phyloP scores from a whole-genome alignment of 768 basidiomycete genomes.

The Boletus rubescentipes region DNA sequence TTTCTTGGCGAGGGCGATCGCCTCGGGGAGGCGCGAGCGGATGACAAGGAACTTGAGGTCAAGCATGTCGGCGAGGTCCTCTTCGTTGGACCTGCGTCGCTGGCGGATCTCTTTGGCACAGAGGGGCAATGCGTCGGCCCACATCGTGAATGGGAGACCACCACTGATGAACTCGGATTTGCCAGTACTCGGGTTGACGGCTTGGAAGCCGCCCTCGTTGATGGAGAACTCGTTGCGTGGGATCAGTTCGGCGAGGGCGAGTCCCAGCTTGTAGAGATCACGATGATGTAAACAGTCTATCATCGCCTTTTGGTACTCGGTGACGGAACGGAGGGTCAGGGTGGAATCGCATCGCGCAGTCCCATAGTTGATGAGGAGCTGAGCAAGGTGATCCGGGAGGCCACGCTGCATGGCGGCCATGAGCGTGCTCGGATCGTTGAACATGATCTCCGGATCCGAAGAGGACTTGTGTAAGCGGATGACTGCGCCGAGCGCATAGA shows the following conservation, averaged over 20 bases:
- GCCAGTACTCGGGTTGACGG: slow-evolving; percentile 43
- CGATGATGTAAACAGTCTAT: slow-evolving; percentile 44
- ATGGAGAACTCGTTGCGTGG: slow-evolving; percentile 61
- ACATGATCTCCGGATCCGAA: slow-evolving; percentile 43
- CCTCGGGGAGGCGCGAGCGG: slow-evolving; percentile 46
- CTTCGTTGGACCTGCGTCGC: slow-evolving; percentile 40
- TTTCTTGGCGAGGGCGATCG: slow-evolving; percentile 45
- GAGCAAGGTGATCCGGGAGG: slow-evolving; percentile 45
- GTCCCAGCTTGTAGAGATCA: slow-evolving; percentile 52
- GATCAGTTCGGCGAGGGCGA: slow-evolving; percentile 49
- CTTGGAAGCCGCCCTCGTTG: slow-evolving; percentile 53
- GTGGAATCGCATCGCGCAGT: slow-evolving; percentile 45
- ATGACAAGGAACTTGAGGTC: slow-evolving; percentile 62
- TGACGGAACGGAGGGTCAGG: slow-evolving; percentile 39
- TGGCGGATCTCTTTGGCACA: slow-evolving; percentile 57
- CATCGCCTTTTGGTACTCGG: slow-evolving; percentile 55
- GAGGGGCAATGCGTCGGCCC: slow-evolving; percentile 56
- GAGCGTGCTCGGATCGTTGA: slow-evolving; percentile 50
- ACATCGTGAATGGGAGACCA: slow-evolving; percentile 61
- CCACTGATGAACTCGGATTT: slow-evolving; percentile 39
- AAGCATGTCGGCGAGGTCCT: slow-evolving; percentile 59
- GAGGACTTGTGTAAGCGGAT: slow-evolving; percentile 47
- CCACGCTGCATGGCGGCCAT: slow-evolving; percentile 41
- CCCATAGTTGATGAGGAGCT: slow-evolving; percentile 51
- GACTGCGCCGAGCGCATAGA: slow-evolving; percentile 51